Percentiles rank a stretch among this genome's conserved stretches.
Evolutionary conservation across 2,329 filamentous ascomycete species (phyloP).

Genomic region (Trichoderma sp.): DNA sequence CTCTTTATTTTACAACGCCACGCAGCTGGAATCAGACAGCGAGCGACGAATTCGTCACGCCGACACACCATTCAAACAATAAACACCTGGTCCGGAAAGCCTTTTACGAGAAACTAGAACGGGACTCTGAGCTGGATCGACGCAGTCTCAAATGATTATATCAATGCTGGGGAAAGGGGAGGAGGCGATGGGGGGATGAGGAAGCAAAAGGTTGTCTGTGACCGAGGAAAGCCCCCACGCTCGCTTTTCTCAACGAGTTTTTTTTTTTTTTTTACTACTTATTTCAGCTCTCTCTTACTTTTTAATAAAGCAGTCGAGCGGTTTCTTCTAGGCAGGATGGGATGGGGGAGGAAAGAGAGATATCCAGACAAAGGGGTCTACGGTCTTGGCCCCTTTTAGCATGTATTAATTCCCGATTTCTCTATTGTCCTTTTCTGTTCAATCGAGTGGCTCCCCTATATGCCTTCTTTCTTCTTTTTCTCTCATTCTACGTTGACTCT

Average conservation of each 20-base stretch:
- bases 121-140: slow-evolving; percentile 15
- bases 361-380: slow-evolving; percentile 29
- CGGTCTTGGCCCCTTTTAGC: slow-evolving; percentile 39
- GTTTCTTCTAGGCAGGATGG: slow-evolving; percentile 13
- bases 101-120: slow-evolving; percentile 19
- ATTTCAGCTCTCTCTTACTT: slow-evolving; percentile 10
- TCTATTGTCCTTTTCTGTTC: slow-evolving; percentile 27
- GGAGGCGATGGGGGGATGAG: slow-evolving; percentile 5
- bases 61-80: slow-evolving; percentile 5
- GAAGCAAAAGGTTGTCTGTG: slow-evolving; percentile 3
- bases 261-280: not conserved
- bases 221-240: not conserved
- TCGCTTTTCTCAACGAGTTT: slow-evolving; percentile 14
- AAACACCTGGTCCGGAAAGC: slow-evolving; percentile 15
- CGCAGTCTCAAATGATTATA: slow-evolving; percentile 20
- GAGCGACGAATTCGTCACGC: slow-evolving; percentile 21
- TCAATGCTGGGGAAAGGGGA: slow-evolving; percentile 13
- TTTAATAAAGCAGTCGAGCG: slow-evolving; percentile 20
- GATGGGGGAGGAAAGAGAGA: slow-evolving; percentile 5
- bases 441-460: slow-evolving; percentile 16
- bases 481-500: not conserved
- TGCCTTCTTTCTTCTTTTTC: not conserved
- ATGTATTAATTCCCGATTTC: slow-evolving; percentile 50
- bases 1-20: slow-evolving; percentile 16
- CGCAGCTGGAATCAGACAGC: slow-evolving; percentile 26